Evolutionary conservation across 805 yeast species (phyloP), one percentile per base, ranked within the genome.

Genomic region (Naumovozyma castellii): DNA sequence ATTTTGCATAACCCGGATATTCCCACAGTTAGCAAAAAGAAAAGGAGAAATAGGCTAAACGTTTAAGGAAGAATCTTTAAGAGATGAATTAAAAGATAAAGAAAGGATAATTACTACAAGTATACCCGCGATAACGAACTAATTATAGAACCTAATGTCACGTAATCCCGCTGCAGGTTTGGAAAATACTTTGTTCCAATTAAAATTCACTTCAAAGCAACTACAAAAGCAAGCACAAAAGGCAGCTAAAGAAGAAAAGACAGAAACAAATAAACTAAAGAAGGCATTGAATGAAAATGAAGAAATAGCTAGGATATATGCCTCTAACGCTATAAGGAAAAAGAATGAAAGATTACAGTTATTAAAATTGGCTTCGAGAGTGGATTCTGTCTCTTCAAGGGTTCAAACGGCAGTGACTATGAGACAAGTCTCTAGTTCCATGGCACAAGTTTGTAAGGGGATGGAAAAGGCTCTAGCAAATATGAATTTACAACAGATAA

Each of bases 381-480:
- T 92, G 16, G 99, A 92, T 63, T 90, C 97, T 0, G 98, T 92
- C 18, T 94, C 97, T 0, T 81, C 94, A 3, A 67, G 98, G 43
- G 95, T 92, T 2, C 97, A 90, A 53, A 92, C 99, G 0, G 98
- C 98, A 0, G 97, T 92, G 5, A 90, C 97, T 0, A 92, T 92
- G 99, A 73, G 95, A 48, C 78, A 84, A 37, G 96, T 92, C 9
- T 85, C 95, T 0, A 87, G 88, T 2, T 88, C 87, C 51, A 92
- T 92, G 97, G 76, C 92, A 6, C 78, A 75, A 36, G 97, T 90
- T 10, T 92, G 94, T 42, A 78, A 72, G 55, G 97, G 97, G 8
- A 90, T 92, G 97, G 98, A 92, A 61, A 79, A 76, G 54, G 98
- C 98, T 1, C 73, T 92, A 66, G 92, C 85, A 53, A 80, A 90